phyloP scores from a whole-genome alignment of 164 flowering plant genomes.

The Cinnamomum micranthum region DNA sequence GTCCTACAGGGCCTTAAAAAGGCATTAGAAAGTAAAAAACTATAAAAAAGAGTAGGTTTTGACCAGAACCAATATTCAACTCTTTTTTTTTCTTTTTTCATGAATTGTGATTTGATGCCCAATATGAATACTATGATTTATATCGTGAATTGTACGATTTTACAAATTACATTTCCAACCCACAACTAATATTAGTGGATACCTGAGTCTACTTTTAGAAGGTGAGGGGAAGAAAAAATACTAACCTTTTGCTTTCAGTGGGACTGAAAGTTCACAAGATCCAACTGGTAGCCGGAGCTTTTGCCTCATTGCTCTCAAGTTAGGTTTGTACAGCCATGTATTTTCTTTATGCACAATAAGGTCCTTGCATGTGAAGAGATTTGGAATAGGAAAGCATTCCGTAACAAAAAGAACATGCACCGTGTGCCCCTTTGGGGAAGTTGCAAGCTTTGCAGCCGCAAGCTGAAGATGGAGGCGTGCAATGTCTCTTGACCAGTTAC shows the following conservation, averaged over 20 bases:
- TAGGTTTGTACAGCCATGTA: slow-evolving; percentile 47
- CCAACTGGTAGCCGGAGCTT: slow-evolving; percentile 55
- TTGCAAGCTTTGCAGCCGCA: slow-evolving; percentile 54
- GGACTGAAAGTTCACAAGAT: slow-evolving; percentile 56
- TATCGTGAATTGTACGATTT: too few relatives aligned
- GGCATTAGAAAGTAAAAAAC: too few relatives aligned
- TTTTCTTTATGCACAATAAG: slow-evolving; percentile 36
- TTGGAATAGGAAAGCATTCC: slow-evolving; percentile 53
- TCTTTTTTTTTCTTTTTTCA: too few relatives aligned
- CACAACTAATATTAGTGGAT: too few relatives aligned
- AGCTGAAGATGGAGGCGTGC: slow-evolving; percentile 62
- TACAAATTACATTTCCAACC: too few relatives aligned
- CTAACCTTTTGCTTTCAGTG: slow-evolving; percentile 43
- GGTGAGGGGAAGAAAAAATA: not conserved
- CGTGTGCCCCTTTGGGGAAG: slow-evolving; percentile 27
- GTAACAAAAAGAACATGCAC: slow-evolving; percentile 45
- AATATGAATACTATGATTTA: too few relatives aligned
- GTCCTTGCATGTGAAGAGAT: slow-evolving; percentile 59
- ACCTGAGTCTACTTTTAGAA: not conserved
- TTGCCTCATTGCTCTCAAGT: slow-evolving; percentile 29
- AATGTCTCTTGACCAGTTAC: slow-evolving; percentile 56
- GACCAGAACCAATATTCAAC: too few relatives aligned
- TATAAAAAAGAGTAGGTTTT: too few relatives aligned
- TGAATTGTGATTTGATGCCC: too few relatives aligned
- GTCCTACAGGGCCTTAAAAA: too few relatives aligned